Evolutionary conservation across 768 basidiomycete species (phyloP), one percentile per base, ranked within the genome.

Genomic region (Pisolithus sp.): DNA sequence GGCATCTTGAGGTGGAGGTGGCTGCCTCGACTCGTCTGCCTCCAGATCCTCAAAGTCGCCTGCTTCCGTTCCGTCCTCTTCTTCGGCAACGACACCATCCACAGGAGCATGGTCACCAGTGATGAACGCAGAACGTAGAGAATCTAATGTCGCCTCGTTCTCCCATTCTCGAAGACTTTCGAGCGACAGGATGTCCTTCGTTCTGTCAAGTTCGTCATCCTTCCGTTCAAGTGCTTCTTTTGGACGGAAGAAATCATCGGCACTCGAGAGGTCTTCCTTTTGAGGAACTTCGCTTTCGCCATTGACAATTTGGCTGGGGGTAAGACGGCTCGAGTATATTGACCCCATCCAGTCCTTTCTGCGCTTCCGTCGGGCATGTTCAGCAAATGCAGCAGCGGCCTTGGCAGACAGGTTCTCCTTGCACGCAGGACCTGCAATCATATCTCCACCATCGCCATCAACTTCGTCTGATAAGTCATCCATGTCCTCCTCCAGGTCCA

Each of bases 81-180:
- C 72, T 24, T 72, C 72, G 15, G 53, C 68, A 6, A 66, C 73
- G 17, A 67, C 73, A 18, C 62, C 73, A 18, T 68, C 75, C 4
- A 52, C 61, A 0, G 50, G 58, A 24, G 57, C 59, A 51, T 61
- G 67, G 61, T 53, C 76, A 48, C 89, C 93, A 0, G 93, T 95
- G 65, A 99, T 95, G 71, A 99, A 99, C 46, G 95, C 73, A 50
- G 81, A 74, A 6, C 89, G 81, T 61, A 99, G 83, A 2, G 89
- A 86, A 48, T 96, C 89, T 21, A 98, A 76, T 66, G 89, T 76
- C 21, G 80, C 83, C 55, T 94, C 89, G 54, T 89, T 82, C 53
- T 87, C 83, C 94, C 93, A 97, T 59, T 80, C 80, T 54, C 74
- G 78, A 52, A 89, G 66, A 42, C 72, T 72, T 23, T 81, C 78